phyloP scores from a whole-genome alignment of 768 basidiomycete species.

The Rhodotorula diobovata region DNA sequence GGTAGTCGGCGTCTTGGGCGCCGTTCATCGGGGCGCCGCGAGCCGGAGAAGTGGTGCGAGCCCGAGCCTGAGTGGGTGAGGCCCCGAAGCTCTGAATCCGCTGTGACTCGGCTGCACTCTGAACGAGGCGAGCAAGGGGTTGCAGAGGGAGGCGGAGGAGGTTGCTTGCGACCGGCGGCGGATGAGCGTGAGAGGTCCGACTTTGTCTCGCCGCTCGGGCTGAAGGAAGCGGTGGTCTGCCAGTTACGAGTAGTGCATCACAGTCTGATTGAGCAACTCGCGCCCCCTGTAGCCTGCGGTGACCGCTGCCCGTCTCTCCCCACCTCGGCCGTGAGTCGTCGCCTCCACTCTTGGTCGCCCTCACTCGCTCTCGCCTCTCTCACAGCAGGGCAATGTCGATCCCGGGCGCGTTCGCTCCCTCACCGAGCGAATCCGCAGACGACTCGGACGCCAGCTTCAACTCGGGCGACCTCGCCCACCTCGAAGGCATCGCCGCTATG shows the following conservation, averaged over 20 bases:
- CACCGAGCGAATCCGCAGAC: not conserved
- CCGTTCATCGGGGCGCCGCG: not conserved
- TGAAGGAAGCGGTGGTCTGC: no score
- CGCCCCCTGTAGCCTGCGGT: not conserved
- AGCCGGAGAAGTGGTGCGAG: no score
- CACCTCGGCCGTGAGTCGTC: not conserved
- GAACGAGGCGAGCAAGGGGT: no score
- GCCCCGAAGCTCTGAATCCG: no score
- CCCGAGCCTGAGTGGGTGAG: not conserved
- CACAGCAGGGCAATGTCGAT: not conserved
- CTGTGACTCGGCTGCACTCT: no score
- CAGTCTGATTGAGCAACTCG: no score
- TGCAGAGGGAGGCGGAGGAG: not conserved
- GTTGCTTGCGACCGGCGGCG: no score
- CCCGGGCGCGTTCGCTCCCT: slow-evolving; percentile 5
- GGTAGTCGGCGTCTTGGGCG: no score
- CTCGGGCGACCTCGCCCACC: not conserved
- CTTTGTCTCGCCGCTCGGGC: no score
- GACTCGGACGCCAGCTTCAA: slow-evolving; percentile 1
- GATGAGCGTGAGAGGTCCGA: not conserved
- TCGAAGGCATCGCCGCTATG: not conserved
- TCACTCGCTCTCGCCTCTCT: not conserved
- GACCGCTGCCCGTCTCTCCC: not conserved
- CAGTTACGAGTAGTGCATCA: no score
- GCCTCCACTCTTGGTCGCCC: not conserved